Percentiles rank a stretch among this genome's conserved stretches.
These are phyloP conservation scores for Grigorovia humatica DNA, from an alignment of 805 yeast genomes.

Conservation along the genomic window DNA sequence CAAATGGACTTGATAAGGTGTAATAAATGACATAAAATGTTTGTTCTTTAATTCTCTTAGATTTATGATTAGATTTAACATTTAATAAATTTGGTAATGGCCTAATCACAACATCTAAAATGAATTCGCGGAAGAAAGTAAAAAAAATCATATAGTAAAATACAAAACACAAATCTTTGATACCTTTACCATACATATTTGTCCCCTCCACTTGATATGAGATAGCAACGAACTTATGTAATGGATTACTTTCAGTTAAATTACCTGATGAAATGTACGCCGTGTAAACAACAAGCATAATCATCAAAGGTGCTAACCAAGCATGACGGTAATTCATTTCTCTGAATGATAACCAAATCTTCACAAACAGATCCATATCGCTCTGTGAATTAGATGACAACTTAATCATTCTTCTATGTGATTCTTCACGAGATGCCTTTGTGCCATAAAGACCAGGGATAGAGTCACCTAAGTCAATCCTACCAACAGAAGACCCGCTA, in stretches of 20 bases:
- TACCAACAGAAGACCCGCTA: constrained; percentile 63
- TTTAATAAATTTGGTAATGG: constrained; percentile 56
- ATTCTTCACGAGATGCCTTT: constrained; percentile 16
- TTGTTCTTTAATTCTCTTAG: constrained; percentile 86
- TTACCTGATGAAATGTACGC: constrained; percentile 50
- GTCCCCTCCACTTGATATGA: constrained; percentile 56
- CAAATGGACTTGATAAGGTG: constrained; percentile 75
- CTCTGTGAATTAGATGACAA: constrained; percentile 22
- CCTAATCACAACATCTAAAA: constrained; percentile 69
- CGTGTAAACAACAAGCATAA: constrained; percentile 33
- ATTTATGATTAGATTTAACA: constrained; percentile 39
- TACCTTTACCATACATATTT: constrained; percentile 75
- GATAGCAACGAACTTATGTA: constrained; percentile 52
- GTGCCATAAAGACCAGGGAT: constrained; percentile 21
- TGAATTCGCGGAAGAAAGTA: constrained; percentile 83
- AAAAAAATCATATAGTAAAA: constrained; percentile 74
- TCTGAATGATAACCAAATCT: constrained; percentile 46
- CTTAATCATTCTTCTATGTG: constrained; percentile 6
- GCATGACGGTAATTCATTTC: constrained; percentile 38
- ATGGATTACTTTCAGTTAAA: constrained; percentile 46
- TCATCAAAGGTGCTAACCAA: constrained; percentile 60
- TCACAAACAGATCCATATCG: constrained; percentile 45
- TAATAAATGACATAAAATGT: constrained; percentile 76
- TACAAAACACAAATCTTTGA: constrained; percentile 73
- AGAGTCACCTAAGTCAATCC: constrained; percentile 60